Evolutionary conservation across 352 stramenopile genomes (phyloP).

Genomic region (Aphanomyces astaci): DNA sequence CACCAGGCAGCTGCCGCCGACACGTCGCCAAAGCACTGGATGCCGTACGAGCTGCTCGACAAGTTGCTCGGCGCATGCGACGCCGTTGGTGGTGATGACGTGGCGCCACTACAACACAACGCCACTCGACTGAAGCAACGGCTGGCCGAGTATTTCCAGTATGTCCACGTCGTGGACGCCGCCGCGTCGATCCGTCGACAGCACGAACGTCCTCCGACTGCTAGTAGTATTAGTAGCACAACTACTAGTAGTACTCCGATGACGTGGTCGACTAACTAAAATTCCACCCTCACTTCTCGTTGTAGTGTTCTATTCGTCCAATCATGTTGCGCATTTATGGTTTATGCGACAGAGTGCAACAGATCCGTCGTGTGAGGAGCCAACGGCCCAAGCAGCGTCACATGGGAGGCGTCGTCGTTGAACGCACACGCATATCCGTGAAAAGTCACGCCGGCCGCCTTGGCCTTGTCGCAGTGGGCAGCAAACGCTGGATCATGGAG

Average conservation of each 20-base stretch:
- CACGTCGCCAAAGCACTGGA: neutral
- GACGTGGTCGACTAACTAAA: neutral
- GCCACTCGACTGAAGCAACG: neutral
- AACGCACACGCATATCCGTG: constrained; percentile 51
- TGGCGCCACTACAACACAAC: neutral
- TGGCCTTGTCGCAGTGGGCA: constrained; percentile 42
- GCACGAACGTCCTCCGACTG: neutral
- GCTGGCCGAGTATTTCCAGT: neutral
- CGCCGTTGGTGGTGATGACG: neutral
- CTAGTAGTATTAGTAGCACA: no score
- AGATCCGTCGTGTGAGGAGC: neutral
- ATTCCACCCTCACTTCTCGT: no score
- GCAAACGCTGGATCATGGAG: constrained; percentile 61
- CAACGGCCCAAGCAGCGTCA: neutral
- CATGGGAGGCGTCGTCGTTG: constrained; percentile 24
- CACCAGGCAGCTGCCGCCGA: neutral
- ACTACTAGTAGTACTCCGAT: no score
- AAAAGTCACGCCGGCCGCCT: constrained; percentile 45
- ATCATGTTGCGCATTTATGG: neutral
- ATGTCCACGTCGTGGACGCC: constrained; percentile 2
- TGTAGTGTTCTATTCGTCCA: neutral
- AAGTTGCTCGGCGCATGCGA: neutral
- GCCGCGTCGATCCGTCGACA: neutral
- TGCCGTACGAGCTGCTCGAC: constrained; percentile 9
- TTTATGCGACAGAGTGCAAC: neutral